phyloP scores from a whole-genome alignment of 1,139 yeast species.

The Diutina siamensis region DNA sequence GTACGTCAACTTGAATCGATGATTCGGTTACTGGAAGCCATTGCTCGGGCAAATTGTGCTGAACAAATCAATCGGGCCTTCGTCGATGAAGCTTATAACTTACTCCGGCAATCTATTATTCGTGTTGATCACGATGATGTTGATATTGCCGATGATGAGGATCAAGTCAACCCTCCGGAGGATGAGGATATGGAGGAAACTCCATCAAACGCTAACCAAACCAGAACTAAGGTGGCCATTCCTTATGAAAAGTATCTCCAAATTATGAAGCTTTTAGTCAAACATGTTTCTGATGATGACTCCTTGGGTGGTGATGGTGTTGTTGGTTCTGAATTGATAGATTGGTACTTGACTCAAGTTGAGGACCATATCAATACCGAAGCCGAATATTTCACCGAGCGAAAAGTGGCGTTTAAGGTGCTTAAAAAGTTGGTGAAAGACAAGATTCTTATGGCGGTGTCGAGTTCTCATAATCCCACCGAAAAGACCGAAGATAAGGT shows the following conservation, averaged over 20 bases:
- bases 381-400: constrained; percentile 59
- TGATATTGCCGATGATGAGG: constrained; percentile 63
- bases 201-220: constrained; percentile 8
- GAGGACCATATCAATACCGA: constrained; percentile 66
- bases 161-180: constrained; percentile 11
- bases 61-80: constrained; percentile 78
- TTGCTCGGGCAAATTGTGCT: constrained; percentile 94
- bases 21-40: constrained; percentile 91
- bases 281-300: constrained; percentile 52
- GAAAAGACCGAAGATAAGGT: constrained; percentile 20
- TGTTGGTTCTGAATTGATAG: constrained; percentile 56
- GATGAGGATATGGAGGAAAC: constrained; percentile 10
- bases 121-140: constrained; percentile 93
- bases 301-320: constrained; percentile 50
- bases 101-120: constrained; percentile 82
- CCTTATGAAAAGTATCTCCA: constrained; percentile 80
- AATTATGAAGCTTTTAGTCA: constrained; percentile 73
- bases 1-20: constrained; percentile 93
- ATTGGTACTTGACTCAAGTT: constrained; percentile 70
- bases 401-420: constrained; percentile 67
- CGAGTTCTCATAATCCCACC: constrained; percentile 36
- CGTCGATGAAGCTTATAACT: constrained; percentile 88
- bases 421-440: constrained; percentile 78
- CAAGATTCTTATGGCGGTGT: constrained; percentile 71
- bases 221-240: constrained; percentile 30